Evolutionary conservation across 768 basidiomycete species (phyloP), one percentile per base, ranked within the genome.

Genomic region (Cubamyces sp.): DNA sequence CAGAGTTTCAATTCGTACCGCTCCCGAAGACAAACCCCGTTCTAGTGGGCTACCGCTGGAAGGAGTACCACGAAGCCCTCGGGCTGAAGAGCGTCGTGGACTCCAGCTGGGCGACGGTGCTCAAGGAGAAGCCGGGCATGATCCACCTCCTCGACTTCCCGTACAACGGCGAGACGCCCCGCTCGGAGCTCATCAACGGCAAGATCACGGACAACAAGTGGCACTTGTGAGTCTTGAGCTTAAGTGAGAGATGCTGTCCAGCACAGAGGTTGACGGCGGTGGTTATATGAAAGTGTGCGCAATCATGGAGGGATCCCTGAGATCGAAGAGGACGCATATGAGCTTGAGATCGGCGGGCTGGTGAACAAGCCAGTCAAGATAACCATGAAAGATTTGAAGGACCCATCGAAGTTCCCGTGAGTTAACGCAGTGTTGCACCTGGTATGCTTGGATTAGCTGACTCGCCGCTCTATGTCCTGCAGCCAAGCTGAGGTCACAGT

Each of bases 221-320:
- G 61, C 82, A 82, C 65, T 83, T 83, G 82, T 82, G 57, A 26
- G 80, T 71, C 26, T n/a, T n/a, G 12, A 11, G n/a, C 47, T 57
- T 19, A 15, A 11, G 1, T 11, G 34, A 34, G 34, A 5, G 34
- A 21, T 28, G 14, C 25, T 19, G 21, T 26, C 42, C 1, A 14
- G n/a, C 8, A n/a, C 26, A 19, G 19, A 14, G 6, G 18, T 26
- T 28, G 19, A 37, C 37, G 42, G 57, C 40, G 54, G 43, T 28
- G 12, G 30, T 54, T 14, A 60, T 3, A 6, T 8, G n/a, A 14
- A 50, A 84, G 82, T 60, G 76, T 84, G 41, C 79, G 82, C 0
- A 85, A 84, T 62, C 83, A 85, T 58, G 83, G 83, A 1, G 82
- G 81, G 1, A 71, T 84, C 8, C 83, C 83, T 1, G 74, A 80